These are phyloP conservation scores for Pleurotus platypus DNA, from an alignment of 768 basidiomycete genomes.

Conservation along the genomic window DNA sequence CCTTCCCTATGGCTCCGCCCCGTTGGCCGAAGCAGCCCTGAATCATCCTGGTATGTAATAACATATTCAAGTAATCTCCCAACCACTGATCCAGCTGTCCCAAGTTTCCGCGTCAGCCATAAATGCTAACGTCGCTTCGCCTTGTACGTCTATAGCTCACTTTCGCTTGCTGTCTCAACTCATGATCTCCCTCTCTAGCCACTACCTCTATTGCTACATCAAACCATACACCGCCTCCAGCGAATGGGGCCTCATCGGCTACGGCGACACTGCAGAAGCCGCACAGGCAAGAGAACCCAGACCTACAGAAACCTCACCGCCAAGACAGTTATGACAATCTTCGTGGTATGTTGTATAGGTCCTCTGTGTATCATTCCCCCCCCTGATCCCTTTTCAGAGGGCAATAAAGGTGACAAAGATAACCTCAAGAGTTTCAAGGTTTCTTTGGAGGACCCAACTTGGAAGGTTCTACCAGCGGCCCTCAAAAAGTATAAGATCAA, in stretches of 20 bases:
- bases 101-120: not conserved
- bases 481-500: conserved; percentile 99
- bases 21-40: not conserved
- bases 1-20: not conserved
- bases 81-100: not conserved
- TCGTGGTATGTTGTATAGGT: not conserved
- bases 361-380: no score
- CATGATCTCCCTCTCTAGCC: conserved; percentile 14
- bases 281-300: conserved; percentile 60
- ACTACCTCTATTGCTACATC: conserved; percentile 27
- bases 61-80: not conserved
- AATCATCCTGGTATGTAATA: not conserved
- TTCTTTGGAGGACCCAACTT: conserved; percentile 95
- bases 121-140: not conserved
- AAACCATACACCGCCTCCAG: conserved; percentile 25
- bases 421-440: conserved; percentile 96
- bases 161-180: not conserved
- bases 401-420: conserved; percentile 5
- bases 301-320: conserved; percentile 15
- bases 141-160: not conserved
- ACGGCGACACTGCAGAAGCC: conserved; percentile 39
- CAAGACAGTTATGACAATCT: conserved; percentile 5
- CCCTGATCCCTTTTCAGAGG: not conserved
- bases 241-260: conserved; percentile 28
- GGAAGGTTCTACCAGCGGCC: conserved; percentile 97